Conservation (phyloP, 2,329 filamentous ascomycete species). For the Emmonsia crescens region DNA sequence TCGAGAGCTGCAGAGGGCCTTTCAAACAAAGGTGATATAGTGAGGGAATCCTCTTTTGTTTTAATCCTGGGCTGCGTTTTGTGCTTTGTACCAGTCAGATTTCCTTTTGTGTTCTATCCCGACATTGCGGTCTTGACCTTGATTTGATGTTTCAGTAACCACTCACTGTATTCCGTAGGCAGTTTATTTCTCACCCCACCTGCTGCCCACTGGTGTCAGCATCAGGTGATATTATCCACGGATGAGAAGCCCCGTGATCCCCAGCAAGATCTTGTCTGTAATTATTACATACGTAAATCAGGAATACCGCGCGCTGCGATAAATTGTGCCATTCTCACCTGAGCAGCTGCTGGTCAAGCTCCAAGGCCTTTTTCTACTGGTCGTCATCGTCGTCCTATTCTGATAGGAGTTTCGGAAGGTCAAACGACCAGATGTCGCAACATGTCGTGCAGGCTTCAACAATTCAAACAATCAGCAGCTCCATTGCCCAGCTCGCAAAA, state of each 20-base stretch:
- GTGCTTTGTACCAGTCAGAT: constrained; percentile 2
- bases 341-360: background rate
- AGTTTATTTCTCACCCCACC: background rate
- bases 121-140: background rate
- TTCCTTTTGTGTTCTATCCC: background rate
- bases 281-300: background rate
- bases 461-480: background rate
- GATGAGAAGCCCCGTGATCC: background rate
- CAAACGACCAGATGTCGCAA: background rate
- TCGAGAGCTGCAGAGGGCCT: background rate
- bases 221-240: background rate
- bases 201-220: background rate
- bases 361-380: background rate
- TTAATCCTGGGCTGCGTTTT: background rate
- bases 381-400: background rate
- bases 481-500: background rate
- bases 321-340: background rate
- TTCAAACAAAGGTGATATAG: background rate
- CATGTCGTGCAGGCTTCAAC: background rate
- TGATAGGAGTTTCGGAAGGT: background rate
- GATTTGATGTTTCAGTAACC: background rate
- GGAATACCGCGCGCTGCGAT: background rate
- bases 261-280: background rate
- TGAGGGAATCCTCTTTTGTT: background rate
- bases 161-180: background rate